Evolutionary conservation across 441 rosid species (phyloP), one percentile per base, ranked within the genome.

Genomic region (Sinapis alba): DNA sequence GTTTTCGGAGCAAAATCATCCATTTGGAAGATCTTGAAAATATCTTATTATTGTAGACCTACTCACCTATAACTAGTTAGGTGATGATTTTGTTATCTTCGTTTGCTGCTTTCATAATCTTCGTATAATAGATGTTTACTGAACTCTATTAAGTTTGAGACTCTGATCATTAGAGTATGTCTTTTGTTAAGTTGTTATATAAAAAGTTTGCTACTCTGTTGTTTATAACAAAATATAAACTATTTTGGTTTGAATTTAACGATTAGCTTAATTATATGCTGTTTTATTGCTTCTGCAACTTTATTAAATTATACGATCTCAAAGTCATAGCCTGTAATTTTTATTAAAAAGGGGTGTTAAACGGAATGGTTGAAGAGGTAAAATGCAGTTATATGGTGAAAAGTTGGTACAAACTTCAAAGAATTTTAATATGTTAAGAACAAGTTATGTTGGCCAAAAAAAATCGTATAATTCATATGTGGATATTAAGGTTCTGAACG

Each of bases 1-100:
- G 51, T 74, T 57, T 64, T 67, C 59, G n/a, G 78, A 79, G 72
- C 71, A 73, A 57, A 73, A 69, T 47, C 54, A 73, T 79, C 82
- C 71, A 7, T 79, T 32, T 73, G 69, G 75, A 73, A 78, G 74
- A 73, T 19, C 56, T 73, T 78, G 53, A 78, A 58, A 20, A 26
- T 47, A 58, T 71, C 3, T 63, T 58, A 43, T n/a, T 60, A 9
- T 71, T 41, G 15, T 50, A 63, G 24, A 34, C 28, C 72, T 7
- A 18, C 10, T 50, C 56, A 50, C 56, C 56, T 50, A 18, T 50
- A 18, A 50, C 56, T 50, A 50, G 56, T 18, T 50, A 50, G 60
- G 54, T 77, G 50, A 58, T 67, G 43, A 19, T 63, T 78, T 67
- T 45, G 54, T 30, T 43, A 59, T 68, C 26, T 67, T 72, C 18